A percentile compares a stretch with the other conserved stretches of the same genome.
These are phyloP conservation scores for Cyberlindnera suaveolens DNA, from an alignment of 805 yeast species.

Conservation along the genomic window DNA sequence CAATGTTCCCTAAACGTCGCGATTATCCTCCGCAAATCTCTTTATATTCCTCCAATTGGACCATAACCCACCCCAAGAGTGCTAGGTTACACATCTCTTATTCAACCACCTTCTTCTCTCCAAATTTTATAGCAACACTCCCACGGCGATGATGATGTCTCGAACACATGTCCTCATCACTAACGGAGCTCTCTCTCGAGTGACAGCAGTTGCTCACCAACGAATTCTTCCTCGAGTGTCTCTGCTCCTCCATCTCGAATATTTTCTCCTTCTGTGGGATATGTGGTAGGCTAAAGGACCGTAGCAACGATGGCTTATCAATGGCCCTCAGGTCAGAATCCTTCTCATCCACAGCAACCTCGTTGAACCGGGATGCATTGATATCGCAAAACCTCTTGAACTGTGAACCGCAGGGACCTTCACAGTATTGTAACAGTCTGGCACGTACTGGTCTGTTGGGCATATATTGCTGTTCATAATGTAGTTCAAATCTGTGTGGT, in stretches of 20 bases:
- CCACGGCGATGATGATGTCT: constrained; percentile 26
- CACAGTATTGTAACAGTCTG: constrained; percentile 6
- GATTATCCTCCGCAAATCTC: too few relatives aligned
- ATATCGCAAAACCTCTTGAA: too few relatives aligned
- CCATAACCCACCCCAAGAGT: too few relatives aligned
- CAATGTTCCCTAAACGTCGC: too few relatives aligned
- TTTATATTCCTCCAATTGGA: too few relatives aligned
- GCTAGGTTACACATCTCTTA: too few relatives aligned
- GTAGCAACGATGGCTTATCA: not conserved
- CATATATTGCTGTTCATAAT: constrained; percentile 8
- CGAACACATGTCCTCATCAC: constrained; percentile 6
- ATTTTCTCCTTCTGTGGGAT: not conserved
- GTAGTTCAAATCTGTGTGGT: constrained; percentile 10
- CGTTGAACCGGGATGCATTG: too few relatives aligned
- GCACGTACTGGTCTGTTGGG: constrained; percentile 15
- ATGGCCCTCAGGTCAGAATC: not conserved
- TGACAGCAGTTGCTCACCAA: constrained; percentile 12
- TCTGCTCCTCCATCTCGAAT: not conserved
- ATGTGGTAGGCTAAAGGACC: too few relatives aligned
- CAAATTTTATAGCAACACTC: constrained; percentile 23
- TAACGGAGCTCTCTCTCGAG: constrained; percentile 2
- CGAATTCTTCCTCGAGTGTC: constrained; percentile 9
- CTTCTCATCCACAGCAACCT: too few relatives aligned
- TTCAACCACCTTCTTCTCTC: constrained; percentile 7
- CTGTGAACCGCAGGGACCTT: not conserved